Percentiles rank a stretch among this genome's conserved stretches.
Evolutionary conservation across 345 rosid species (phyloP).

Genomic region (Triadica sebifera): DNA sequence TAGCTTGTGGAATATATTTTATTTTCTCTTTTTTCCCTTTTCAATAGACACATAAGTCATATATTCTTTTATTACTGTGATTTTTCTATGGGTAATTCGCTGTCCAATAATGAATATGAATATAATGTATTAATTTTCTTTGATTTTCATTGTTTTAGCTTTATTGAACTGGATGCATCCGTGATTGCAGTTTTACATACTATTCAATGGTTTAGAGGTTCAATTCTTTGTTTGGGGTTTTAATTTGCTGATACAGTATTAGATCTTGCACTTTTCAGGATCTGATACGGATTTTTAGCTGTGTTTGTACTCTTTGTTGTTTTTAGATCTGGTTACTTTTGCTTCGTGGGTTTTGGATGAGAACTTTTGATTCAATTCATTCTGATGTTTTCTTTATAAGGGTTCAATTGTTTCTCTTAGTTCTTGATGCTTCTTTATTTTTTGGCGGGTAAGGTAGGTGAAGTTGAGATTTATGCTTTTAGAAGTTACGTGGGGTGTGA

Average conservation of each 20-base stretch:
- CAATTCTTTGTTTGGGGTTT: background rate
- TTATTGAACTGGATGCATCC: background rate
- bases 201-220: background rate
- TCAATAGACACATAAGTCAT: background rate
- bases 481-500: background rate
- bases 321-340: slow-evolving; percentile 9
- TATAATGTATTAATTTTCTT: too few species aligned
- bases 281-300: background rate
- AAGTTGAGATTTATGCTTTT: slow-evolving; percentile 18
- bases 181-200: too few species aligned
- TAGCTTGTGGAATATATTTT: background rate
- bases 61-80: background rate
- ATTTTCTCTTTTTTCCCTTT: background rate
- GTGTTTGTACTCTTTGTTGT: background rate
- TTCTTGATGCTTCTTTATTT: background rate
- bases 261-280: slow-evolving; percentile 2
- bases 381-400: background rate
- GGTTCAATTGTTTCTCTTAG: background rate
- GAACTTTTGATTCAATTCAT: slow-evolving; percentile 3
- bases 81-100: background rate
- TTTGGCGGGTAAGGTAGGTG: slow-evolving; percentile 20
- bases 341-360: background rate
- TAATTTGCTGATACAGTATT: background rate
- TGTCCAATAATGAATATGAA: too few species aligned
- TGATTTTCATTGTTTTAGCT: background rate